These are phyloP conservation scores for Ceratobasidium sp. DNA, from an alignment of 1,284 basidiomycete species.

Conservation along the genomic window DNA sequence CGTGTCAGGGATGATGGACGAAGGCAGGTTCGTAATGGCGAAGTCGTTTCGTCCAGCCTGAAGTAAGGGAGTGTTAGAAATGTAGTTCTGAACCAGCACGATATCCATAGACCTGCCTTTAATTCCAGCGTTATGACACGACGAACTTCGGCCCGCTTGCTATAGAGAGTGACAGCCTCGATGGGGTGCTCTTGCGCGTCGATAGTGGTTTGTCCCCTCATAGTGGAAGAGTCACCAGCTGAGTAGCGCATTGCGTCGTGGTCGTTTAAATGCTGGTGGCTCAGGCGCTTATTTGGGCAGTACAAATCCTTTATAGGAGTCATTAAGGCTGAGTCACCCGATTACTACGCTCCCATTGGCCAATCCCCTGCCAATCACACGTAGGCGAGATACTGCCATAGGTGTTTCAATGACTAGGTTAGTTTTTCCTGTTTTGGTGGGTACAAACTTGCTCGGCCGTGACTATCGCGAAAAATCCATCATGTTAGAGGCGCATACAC, in stretches of 20 bases:
- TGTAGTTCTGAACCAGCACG: background rate
- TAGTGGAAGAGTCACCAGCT: background rate
- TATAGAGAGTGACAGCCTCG: slow-evolving; percentile 57
- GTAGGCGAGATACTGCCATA: no score
- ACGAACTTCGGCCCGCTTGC: slow-evolving; percentile 55
- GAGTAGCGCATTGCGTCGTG: slow-evolving; percentile 29
- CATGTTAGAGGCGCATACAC: background rate
- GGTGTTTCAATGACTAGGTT: background rate
- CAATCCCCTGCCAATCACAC: background rate
- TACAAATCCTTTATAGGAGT: background rate
- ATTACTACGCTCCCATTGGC: slow-evolving; percentile 1
- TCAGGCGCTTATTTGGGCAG: background rate
- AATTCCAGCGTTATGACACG: slow-evolving; percentile 55
- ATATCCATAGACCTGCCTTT: slow-evolving; percentile 50
- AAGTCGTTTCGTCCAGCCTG: slow-evolving; percentile 65
- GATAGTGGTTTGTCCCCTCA: slow-evolving; percentile 43
- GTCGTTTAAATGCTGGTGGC: background rate
- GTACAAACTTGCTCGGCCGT: no score
- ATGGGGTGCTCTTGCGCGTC: slow-evolving; percentile 53
- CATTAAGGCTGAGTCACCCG: background rate
- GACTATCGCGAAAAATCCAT: background rate
- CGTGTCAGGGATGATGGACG: slow-evolving; percentile 61
- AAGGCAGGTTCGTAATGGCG: slow-evolving; percentile 61
- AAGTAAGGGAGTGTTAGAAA: background rate
- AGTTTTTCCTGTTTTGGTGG: background rate